These are phyloP conservation scores for Diaporthe batatas DNA, from an alignment of 2,329 filamentous ascomycete genomes.

Conservation along the genomic window DNA sequence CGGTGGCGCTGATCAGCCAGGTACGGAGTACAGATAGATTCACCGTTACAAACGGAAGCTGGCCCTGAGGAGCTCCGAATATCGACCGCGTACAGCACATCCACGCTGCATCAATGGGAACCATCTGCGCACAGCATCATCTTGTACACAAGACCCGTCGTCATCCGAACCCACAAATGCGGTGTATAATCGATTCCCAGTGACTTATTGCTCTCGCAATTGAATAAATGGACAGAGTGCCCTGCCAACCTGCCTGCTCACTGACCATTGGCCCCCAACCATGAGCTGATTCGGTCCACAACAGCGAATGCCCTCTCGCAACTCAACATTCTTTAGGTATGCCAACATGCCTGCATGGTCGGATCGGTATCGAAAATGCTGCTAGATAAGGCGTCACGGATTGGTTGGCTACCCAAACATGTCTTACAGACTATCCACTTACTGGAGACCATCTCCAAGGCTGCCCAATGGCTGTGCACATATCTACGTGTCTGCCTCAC, in stretches of 20 bases:
- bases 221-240: background rate
- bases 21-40: background rate
- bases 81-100: background rate
- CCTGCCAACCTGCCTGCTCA: background rate
- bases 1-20: background rate
- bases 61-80: background rate
- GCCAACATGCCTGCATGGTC: background rate
- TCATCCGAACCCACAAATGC: background rate
- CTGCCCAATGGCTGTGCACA: slow-evolving; percentile 5
- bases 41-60: background rate
- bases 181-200: background rate
- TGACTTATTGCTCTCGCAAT: background rate
- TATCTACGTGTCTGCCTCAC: slow-evolving; percentile 9
- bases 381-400: slow-evolving; percentile 2
- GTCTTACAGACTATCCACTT: background rate
- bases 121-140: too few relatives aligned
- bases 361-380: background rate
- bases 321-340: background rate
- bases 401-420: background rate
- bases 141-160: background rate
- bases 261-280: background rate
- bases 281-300: background rate
- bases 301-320: background rate
- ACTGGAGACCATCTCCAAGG: background rate
- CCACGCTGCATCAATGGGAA: background rate